Evolutionary conservation across 2,329 filamentous ascomycete species (phyloP).

Genomic region (Beauveria bassiana): DNA sequence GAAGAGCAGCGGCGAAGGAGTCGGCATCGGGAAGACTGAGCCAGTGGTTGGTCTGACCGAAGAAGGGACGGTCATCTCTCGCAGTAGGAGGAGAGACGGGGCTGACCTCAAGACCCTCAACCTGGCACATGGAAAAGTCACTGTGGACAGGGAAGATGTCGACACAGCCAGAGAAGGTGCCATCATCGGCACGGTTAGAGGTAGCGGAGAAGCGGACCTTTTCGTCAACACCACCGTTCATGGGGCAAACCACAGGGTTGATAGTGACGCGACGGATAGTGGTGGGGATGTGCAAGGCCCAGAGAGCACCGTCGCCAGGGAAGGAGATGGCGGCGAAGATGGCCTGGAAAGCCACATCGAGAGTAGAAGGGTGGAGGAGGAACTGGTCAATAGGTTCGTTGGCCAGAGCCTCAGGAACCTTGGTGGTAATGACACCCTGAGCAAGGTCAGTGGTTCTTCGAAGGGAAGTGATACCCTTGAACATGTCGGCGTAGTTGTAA

Average conservation of each 20-base stretch:
- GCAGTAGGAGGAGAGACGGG: constrained; percentile 10
- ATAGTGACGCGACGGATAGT: constrained; percentile 17
- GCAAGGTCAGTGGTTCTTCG: constrained; percentile 9
- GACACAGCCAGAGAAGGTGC: constrained; percentile 8
- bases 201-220: constrained; percentile 9
- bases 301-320: constrained; percentile 26
- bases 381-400: constrained; percentile 10
- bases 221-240: constrained; percentile 9
- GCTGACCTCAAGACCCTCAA: constrained; percentile 11
- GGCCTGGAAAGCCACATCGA: constrained; percentile 30
- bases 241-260: constrained; percentile 10
- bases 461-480: constrained; percentile 15
- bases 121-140: constrained; percentile 4
- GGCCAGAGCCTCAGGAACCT: constrained; percentile 7
- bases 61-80: constrained; percentile 9
- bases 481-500: constrained; percentile 17
- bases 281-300: constrained; percentile 24
- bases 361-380: constrained; percentile 25
- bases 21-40: constrained; percentile 9
- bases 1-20: constrained; percentile 1
- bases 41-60: constrained; percentile 10
- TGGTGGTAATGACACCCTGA: constrained; percentile 13
- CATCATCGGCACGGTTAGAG: constrained; percentile 8
- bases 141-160: constrained; percentile 9
- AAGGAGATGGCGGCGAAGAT: constrained; percentile 24